Evolutionary conservation across 1,139 yeast genomes (phyloP), one percentile per base, ranked within the genome.

Genomic region (Candida frijolesensis): DNA sequence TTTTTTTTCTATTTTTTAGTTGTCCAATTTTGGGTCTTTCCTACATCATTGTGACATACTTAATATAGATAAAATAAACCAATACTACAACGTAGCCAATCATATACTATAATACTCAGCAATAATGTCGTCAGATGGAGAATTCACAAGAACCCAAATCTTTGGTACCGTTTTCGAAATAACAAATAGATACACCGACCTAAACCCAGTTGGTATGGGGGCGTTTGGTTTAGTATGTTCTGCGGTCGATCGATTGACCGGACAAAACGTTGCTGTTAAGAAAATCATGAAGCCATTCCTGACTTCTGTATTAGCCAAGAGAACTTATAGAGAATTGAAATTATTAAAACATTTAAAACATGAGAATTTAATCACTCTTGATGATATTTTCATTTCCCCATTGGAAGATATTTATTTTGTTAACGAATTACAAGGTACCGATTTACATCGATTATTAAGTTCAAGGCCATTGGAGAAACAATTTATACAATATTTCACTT

Each of bases 151-250:
- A 60, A 74, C 78, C 41, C 88, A 85, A 66, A 86, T 85, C 54
- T 85, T 85, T 63, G 97, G 97, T 47, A 90, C 97, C 3, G 91
- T 89, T 45, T 91, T 94, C 67, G 99, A 94, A 71, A 91, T 94
- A 60, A 94, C 99, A 48, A 87, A 83, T 62, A 74, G 97, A 57
- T 94, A 94, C 71, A 83, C 91, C 18, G 97, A 94, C 64, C 79
- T 94, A 56, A 94, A 91, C 63, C 99, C 99, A 3, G 97, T 94
- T 46, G 99, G 99, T 1, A 94, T 94, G 99, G 99, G 99, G 34
- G 99, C 99, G 10, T 94, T 94, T 65, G 99, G 99, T 7, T 81
- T 94, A 38, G 99, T 94, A 44, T 94, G 99, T 70, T 90, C 97
- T 6, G 99, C 99, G 1, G 83, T 87, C 51, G 99, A 94, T 70